Evolutionary conservation across 768 basidiomycete genomes (phyloP).

Genomic region (Boletus pseudo-olivaceus): DNA sequence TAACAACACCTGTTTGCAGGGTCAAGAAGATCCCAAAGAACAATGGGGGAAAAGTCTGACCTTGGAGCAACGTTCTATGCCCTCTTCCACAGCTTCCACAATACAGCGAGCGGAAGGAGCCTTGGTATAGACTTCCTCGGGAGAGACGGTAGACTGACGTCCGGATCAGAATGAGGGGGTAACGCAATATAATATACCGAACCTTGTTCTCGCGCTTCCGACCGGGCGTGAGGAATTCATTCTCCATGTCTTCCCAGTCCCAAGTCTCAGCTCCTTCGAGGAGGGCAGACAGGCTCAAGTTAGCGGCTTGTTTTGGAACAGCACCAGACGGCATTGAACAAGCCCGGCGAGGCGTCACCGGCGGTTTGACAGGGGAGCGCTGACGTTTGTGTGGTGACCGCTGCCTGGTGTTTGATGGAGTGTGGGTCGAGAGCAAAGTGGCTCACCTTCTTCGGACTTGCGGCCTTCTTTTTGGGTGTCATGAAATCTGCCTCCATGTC

Average conservation of each 20-base stretch:
- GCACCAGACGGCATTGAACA: slow-evolving; percentile 7
- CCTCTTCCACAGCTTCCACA: slow-evolving; percentile 46
- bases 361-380: slow-evolving; percentile 19
- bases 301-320: slow-evolving; percentile 13
- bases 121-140: slow-evolving; percentile 23
- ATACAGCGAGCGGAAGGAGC: slow-evolving; percentile 53
- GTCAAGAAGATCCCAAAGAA: not conserved
- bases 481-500: slow-evolving; percentile 50
- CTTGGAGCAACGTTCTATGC: slow-evolving; percentile 23
- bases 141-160: slow-evolving; percentile 10
- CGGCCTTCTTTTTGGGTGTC: slow-evolving; percentile 46
- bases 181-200: not conserved
- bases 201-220: slow-evolving; percentile 32
- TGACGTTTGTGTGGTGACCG: slow-evolving; percentile 13
- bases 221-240: slow-evolving; percentile 47
- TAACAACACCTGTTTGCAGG: slow-evolving; percentile 42
- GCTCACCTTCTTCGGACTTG: slow-evolving; percentile 23
- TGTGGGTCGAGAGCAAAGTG: not conserved
- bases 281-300: slow-evolving; percentile 46
- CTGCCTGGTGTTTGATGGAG: slow-evolving; percentile 2
- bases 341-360: slow-evolving; percentile 7
- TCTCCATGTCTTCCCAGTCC: slow-evolving; percentile 61
- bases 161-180: slow-evolving; percentile 2
- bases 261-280: slow-evolving; percentile 65
- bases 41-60: slow-evolving; percentile 1